Percentiles rank a stretch among this genome's conserved stretches.
Evolutionary conservation across 208 protist species (phyloP).

Genomic region (Angomonas ambiguus): DNA sequence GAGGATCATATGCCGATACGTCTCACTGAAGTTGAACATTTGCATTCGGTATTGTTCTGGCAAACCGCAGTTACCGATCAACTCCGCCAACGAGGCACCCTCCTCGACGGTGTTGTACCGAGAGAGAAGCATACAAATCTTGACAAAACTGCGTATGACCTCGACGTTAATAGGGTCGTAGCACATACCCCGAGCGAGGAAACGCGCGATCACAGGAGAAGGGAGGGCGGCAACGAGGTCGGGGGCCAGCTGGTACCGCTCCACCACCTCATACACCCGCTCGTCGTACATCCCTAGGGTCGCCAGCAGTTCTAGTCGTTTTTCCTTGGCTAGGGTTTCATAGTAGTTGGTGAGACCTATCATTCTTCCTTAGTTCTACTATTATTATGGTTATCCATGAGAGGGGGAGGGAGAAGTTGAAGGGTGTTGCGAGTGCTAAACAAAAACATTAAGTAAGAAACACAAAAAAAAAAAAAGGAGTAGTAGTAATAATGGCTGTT

Average conservation of each 20-base stretch:
- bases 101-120: constrained; percentile 65
- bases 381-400: background rate
- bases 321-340: constrained; percentile 58
- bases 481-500: background rate
- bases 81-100: constrained; percentile 64
- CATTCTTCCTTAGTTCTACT: constrained; percentile 27
- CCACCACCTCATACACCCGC: constrained; percentile 86
- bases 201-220: constrained; percentile 50
- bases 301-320: constrained; percentile 51
- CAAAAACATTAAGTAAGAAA: background rate
- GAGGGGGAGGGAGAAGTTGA: background rate
- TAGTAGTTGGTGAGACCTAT: constrained; percentile 54
- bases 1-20: constrained; percentile 86
- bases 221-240: constrained; percentile 57
- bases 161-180: constrained; percentile 73
- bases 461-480: constrained; percentile 9
- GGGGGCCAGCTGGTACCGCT: constrained; percentile 50
- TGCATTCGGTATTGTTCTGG: constrained; percentile 78
- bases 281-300: constrained; percentile 79
- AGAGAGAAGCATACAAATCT: constrained; percentile 81
- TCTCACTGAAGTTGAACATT: constrained; percentile 87
- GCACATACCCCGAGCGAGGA: constrained; percentile 78
- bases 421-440: background rate
- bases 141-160: constrained; percentile 77
- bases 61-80: constrained; percentile 79